A percentile compares a stretch with the other conserved stretches of the same genome.
These are phyloP conservation scores for Aspergillus carbonarius DNA, from an alignment of 2,329 filamentous ascomycete genomes.

Conservation along the genomic window DNA sequence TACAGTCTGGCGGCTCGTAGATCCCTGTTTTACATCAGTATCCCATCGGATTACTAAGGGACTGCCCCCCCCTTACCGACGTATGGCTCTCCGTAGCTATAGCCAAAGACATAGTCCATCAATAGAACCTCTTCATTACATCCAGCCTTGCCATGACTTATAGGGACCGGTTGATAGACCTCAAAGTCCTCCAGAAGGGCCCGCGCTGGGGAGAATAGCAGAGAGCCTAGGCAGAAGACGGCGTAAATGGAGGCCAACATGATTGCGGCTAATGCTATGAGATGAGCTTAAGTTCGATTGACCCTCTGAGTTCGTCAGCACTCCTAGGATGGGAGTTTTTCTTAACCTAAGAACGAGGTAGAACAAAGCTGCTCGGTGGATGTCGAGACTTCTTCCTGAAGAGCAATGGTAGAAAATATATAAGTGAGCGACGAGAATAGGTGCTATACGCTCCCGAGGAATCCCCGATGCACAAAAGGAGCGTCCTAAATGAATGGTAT, in stretches of 20 bases:
- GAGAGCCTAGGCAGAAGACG: constrained; percentile 4
- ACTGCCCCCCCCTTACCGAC: constrained; percentile 55
- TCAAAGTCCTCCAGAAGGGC: constrained; percentile 63
- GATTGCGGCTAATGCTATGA: background rate
- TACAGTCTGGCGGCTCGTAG: constrained; percentile 66
- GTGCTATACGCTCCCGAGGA: background rate
- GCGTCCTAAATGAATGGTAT: background rate
- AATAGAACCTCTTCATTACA: constrained; percentile 50
- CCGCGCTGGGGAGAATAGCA: background rate
- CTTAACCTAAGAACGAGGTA: background rate
- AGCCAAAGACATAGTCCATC: constrained; percentile 69
- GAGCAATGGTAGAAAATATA: background rate
- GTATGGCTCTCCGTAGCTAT: constrained; percentile 71
- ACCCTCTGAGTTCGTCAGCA: background rate
- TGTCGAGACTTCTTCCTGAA: background rate
- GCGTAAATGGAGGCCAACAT: constrained; percentile 1
- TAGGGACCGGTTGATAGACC: constrained; percentile 63
- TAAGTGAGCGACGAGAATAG: background rate
- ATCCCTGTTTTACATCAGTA: constrained; percentile 38
- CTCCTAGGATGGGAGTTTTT: background rate
- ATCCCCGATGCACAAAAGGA: background rate
- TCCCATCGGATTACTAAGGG: background rate
- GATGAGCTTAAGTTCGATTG: background rate
- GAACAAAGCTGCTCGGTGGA: background rate
- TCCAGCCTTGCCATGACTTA: constrained; percentile 27